Evolutionary conservation across 2,329 filamentous ascomycete species (phyloP).

Genomic region (Aspergillus fumigatiaffinis): DNA sequence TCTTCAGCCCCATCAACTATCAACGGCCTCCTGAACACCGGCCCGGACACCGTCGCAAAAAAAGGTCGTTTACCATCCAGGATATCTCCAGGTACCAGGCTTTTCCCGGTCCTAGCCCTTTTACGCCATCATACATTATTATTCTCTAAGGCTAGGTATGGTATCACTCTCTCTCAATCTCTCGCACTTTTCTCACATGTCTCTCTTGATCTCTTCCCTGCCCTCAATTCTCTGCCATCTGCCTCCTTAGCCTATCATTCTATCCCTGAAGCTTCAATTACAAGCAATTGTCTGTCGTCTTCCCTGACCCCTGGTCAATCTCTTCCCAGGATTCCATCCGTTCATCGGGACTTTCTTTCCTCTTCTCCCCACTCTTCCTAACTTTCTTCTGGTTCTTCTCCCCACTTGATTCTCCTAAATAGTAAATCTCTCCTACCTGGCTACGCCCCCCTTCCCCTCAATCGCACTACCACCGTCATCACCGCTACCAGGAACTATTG

Average conservation of each 20-base stretch:
- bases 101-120: not conserved
- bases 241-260: conserved; percentile 5
- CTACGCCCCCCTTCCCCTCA: not conserved
- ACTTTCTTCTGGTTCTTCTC: conserved; percentile 1
- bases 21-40: conserved; percentile 13
- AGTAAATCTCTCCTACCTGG: not conserved
- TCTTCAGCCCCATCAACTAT: conserved; percentile 10
- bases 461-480: not conserved
- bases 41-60: conserved; percentile 17
- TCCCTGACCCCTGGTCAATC: conserved; percentile 3
- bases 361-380: not conserved
- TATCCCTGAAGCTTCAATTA: conserved; percentile 1
- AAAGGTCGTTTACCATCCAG: conserved; percentile 11
- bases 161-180: not conserved
- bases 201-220: conserved; percentile 12
- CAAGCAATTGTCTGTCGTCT: not conserved
- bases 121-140: not conserved
- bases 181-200: not conserved
- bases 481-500: not conserved
- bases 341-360: conserved; percentile 7
- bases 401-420: conserved; percentile 5
- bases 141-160: not conserved
- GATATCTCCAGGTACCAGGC: conserved; percentile 4
- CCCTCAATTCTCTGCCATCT: conserved; percentile 2
- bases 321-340: not conserved